Evolutionary conservation across 441 rosid genomes (phyloP).

Genomic region (Brassica hybrid): DNA sequence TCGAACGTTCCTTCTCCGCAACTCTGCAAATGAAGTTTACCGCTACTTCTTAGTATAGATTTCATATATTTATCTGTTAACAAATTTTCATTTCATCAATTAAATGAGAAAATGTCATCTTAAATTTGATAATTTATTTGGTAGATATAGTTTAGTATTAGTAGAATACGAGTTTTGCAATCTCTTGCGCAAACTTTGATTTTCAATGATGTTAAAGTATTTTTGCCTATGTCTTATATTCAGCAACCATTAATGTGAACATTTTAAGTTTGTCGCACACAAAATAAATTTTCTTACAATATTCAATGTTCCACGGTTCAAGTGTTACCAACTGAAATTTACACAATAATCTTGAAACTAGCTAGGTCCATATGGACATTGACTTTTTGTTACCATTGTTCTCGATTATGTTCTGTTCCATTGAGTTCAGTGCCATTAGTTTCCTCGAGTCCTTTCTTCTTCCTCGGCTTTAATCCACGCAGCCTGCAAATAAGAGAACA

Average conservation of each 20-base stretch:
- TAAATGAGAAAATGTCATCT: not conserved
- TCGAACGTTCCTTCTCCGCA: too few species aligned
- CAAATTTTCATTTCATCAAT: not conserved
- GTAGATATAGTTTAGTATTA: not conserved
- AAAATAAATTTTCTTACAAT: not conserved
- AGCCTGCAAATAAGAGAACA: conserved; percentile 52
- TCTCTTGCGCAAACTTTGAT: not conserved
- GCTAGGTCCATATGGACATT: not conserved
- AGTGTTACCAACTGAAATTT: conserved; percentile 13
- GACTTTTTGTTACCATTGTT: not conserved
- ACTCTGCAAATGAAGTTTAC: too few species aligned
- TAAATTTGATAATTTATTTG: not conserved
- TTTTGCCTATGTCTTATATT: not conserved
- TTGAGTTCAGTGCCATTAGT: conserved; percentile 11
- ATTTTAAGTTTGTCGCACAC: not conserved
- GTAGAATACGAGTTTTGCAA: not conserved
- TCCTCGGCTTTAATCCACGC: conserved; percentile 92
- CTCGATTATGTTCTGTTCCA: conserved; percentile 6
- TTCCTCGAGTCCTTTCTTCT: conserved; percentile 61
- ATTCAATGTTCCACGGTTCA: not conserved
- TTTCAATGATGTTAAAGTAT: not conserved
- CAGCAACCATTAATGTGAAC: not conserved
- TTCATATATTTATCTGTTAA: not conserved
- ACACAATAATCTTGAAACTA: conserved; percentile 14
- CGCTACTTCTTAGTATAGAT: too few species aligned